Base-by-base conservation (phyloP, 345 rosid species). In the Limnanthes douglasii region DNA sequence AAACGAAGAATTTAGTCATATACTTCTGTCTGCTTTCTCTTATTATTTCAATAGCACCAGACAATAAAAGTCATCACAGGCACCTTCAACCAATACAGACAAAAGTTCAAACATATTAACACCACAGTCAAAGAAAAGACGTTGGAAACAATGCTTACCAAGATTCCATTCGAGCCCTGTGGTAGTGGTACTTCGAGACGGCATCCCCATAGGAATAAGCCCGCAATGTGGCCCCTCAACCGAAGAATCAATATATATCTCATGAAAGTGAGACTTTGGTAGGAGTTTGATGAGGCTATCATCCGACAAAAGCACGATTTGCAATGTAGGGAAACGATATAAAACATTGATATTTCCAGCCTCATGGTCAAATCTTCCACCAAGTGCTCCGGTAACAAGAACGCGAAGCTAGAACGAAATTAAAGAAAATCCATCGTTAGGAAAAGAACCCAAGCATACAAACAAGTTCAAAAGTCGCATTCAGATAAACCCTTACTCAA, bases 301-400 rank as follows among this genome's bases (percentile, higher is more conserved):
- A 44, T 81, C 86, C 0, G 93, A 75, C 18, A 92, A 28, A 18
- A 92, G 96, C 20, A 68, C 41, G 37, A 92, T 71, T 15, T 69
- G 58, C 31, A 40, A 27, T 39, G 60, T 43, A 1, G 82, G 70
- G 59, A 85, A 81, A 10, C 36, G 65, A 61, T 46, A 78, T 5
- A 85, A 42, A 29, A 85, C 86, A 11, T 81, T 92, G 28, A 92
- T 54, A 50, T 92, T 85, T 50, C 95, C 96, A 15, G 74, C 74
- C 53, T 92, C 96, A 25, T 85, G 99, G 51, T 92, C 99, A 54
- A 81, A 92, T 24, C 99, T 65, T 29, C 96, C 99, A 12, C 99
- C 99, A 10, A 92, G 90, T 26, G 99, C 96, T 24, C 96, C 99
- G 2, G 77, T 70, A 21, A 69, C 90, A 60, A 92, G 93, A 64